Conservation (phyloP, 306 rosid genomes). For the Canavalia ensiformis region DNA sequence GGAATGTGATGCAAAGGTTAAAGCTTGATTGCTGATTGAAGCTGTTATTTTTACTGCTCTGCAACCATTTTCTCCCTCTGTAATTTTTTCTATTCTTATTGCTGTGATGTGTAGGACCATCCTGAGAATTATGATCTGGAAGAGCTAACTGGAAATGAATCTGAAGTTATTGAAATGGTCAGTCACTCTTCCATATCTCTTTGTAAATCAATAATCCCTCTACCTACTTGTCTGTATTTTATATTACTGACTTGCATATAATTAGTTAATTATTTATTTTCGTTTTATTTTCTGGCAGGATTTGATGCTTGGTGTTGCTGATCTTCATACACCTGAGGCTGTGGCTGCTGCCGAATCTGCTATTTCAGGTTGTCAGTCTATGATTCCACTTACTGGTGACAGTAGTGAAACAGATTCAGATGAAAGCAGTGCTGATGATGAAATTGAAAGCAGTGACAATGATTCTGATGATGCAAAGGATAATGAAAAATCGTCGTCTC, state of each 20-base stretch:
- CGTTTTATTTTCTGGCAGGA: conserved; percentile 58
- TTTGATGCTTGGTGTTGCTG: conserved; percentile 88
- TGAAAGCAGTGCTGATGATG: conserved; percentile 53
- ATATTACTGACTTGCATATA: too few relatives aligned
- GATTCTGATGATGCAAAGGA: background rate
- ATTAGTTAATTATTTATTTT: background rate
- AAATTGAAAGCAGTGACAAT: conserved; percentile 32
- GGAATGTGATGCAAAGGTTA: conserved; percentile 76
- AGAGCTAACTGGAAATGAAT: conserved; percentile 77
- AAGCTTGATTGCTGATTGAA: conserved; percentile 5
- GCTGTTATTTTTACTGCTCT: too few relatives aligned
- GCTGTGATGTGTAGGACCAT: conserved; percentile 58
- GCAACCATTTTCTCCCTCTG: too few relatives aligned
- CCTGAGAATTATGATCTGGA: conserved; percentile 76
- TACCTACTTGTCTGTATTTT: background rate
- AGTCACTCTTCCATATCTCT: background rate
- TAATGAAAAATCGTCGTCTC: conserved; percentile 36
- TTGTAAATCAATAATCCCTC: background rate
- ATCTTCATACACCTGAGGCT: conserved; percentile 88
- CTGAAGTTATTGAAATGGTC: conserved; percentile 81
- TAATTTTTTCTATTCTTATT: background rate
- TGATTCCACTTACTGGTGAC: conserved; percentile 59
- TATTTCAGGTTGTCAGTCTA: conserved; percentile 63
- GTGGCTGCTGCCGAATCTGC: conserved; percentile 94
- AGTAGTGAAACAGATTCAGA: conserved; percentile 65